Percentiles rank a stretch among this genome's conserved stretches.
Conservation (phyloP, 1,284 basidiomycete genomes). For the Rhodotorula sp. region DNA sequence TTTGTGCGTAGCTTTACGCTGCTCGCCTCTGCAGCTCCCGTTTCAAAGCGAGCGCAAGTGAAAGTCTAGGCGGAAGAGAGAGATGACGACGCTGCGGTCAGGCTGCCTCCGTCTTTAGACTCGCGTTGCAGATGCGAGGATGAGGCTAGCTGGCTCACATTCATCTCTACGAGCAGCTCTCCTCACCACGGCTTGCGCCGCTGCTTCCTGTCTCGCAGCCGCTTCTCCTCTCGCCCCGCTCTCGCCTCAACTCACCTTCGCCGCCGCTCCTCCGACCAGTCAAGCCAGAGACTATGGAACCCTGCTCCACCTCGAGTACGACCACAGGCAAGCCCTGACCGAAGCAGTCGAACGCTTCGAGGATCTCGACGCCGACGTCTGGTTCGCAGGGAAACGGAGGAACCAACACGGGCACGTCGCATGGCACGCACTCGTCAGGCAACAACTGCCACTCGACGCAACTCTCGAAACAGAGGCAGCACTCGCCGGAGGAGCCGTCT, state of each 20-base stretch:
- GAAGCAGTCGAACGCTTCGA: not conserved
- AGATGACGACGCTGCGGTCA: not conserved
- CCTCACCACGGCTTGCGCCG: not conserved
- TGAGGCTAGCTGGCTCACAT: too few relatives aligned
- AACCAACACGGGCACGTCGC: not conserved
- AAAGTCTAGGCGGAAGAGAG: not conserved
- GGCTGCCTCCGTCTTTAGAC: too few relatives aligned
- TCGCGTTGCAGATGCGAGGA: too few relatives aligned
- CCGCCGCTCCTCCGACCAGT: not conserved
- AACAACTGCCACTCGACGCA: not conserved
- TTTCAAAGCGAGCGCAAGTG: too few relatives aligned
- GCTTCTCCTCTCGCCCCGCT: too few relatives aligned
- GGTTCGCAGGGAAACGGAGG: conserved; percentile 3
- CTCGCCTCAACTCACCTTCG: conserved; percentile 12
- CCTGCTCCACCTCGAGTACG: not conserved
- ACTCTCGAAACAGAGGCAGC: not conserved
- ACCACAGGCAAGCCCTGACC: not conserved
- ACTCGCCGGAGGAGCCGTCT: not conserved
- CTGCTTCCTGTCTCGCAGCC: not conserved
- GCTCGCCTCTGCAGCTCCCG: too few relatives aligned
- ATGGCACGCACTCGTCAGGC: not conserved
- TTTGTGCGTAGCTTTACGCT: too few relatives aligned
- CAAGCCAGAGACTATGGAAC: not conserved
- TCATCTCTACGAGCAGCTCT: too few relatives aligned
- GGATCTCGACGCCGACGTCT: conserved; percentile 1